These are phyloP conservation scores for Agarophyton chilense DNA, from an alignment of 23 red algal species.

Conservation along the genomic window DNA sequence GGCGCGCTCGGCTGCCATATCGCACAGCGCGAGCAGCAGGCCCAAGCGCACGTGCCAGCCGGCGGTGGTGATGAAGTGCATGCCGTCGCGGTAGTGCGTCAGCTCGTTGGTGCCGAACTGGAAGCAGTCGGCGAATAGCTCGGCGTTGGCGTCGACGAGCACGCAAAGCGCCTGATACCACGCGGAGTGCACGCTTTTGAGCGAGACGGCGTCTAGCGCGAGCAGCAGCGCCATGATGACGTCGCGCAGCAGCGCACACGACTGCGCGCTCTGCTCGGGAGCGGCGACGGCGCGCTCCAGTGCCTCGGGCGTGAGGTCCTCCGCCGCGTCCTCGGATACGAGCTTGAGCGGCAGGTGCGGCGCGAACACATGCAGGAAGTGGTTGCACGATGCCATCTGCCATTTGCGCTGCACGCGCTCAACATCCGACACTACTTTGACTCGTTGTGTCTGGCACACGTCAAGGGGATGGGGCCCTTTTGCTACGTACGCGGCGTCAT, in stretches of 20 bases:
- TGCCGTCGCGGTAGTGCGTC: constrained; percentile 20
- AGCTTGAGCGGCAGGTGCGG: constrained; percentile 32
- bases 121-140: constrained; percentile 42
- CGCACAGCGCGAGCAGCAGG: constrained; percentile 49
- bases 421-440: not conserved
- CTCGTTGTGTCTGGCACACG: not conserved
- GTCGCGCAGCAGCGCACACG: constrained; percentile 9
- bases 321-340: constrained; percentile 22
- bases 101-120: constrained; percentile 6
- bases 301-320: constrained; percentile 38
- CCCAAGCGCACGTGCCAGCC: constrained; percentile 52
- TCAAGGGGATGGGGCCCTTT: not conserved
- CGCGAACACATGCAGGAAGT: constrained; percentile 47
- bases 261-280: constrained; percentile 4
- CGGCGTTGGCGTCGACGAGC: not conserved
- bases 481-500: too few species aligned
- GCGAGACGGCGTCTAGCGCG: constrained; percentile 23
- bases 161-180: constrained; percentile 47
- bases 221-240: constrained; percentile 42
- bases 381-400: constrained; percentile 59
- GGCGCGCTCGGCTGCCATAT: constrained; percentile 38
- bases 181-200: not conserved
- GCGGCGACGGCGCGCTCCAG: constrained; percentile 55
- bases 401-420: constrained; percentile 64
- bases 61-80: constrained; percentile 30